Base-by-base conservation (phyloP, 352 stramenopile species). In the Pythium volutum region DNA sequence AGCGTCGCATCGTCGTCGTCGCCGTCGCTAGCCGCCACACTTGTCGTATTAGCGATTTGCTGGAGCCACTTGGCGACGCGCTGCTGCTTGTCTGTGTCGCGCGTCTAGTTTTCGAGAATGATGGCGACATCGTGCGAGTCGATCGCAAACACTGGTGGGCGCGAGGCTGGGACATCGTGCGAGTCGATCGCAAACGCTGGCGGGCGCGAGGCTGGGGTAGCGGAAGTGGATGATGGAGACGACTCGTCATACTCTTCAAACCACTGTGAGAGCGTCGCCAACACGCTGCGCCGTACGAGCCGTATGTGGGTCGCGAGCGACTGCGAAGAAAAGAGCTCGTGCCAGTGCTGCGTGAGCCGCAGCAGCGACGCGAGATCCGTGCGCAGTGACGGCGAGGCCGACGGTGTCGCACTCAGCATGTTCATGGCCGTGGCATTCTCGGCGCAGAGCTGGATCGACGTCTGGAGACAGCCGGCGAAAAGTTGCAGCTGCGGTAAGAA, bases 51-150 rank as follows among this genome's bases (percentile, higher is more conserved):
- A 43, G 81, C 77, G 64, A 88, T 81, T 31, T 63, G 58, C 43
- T 69, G 64, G 1, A 91, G 70, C 81, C 79, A 91, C 9, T 67
- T 61, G 43, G 64, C 66, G 3, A 77, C 76, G 27, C 61, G 56
- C 11, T 67, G 4, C 0, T 71, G 75, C 34, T 86, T 82, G 4
- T 49, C 70, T 2, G 59, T 58, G 46, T 88, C 73, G 0, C 27
- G 26, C 1, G 71, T 87, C 81, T 77, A 89, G 59, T 87, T 88
- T 18, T 85, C 67, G 14, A 91, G 63, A 15, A 91, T 77, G 14
- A 86, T 53, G 9, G 69, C 64, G 8, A 78, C 74, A 51, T 89
- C 81, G 38, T 76, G 66, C 22, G 81, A 91, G 4, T 77, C 72
- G 9, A 88, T 84, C 0, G 61, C 66, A 38, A 88, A 88, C 4